These are phyloP conservation scores for Discostella stelligera DNA, from an alignment of 352 stramenopile genomes.

Conservation along the genomic window DNA sequence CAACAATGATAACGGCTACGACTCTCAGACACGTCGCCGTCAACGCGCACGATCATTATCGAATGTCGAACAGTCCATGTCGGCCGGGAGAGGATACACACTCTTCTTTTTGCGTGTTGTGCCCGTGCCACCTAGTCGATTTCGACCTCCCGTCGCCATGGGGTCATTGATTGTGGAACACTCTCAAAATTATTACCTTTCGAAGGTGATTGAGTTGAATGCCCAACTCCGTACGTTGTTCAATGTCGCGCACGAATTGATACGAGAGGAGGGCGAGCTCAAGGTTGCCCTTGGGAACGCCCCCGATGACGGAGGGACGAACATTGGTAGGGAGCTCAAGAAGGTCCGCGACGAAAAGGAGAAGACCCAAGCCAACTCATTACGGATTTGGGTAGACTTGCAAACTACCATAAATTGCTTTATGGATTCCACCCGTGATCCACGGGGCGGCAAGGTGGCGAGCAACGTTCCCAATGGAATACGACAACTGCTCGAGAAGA, in stretches of 20 bases:
- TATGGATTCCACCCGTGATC: constrained; percentile 87
- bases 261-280: constrained; percentile 82
- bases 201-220: constrained; percentile 91
- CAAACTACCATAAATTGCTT: constrained; percentile 91
- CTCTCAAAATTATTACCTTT: constrained; percentile 93
- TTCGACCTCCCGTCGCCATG: constrained; percentile 96
- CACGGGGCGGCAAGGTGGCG: constrained; percentile 37
- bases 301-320: constrained; percentile 45
- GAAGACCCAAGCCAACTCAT: constrained; percentile 88
- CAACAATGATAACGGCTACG: neutral
- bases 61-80: constrained; percentile 32
- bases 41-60: constrained; percentile 36
- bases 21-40: neutral
- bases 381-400: constrained; percentile 96
- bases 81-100: constrained; percentile 83
- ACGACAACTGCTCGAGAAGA: constrained; percentile 98
- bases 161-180: constrained; percentile 96
- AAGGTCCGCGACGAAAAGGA: constrained; percentile 57
- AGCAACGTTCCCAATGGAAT: constrained; percentile 86
- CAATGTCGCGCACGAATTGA: constrained; percentile 63
- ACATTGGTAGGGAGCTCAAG: constrained; percentile 46
- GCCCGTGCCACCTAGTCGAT: constrained; percentile 94
- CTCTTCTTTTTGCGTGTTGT: constrained; percentile 95
- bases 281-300: constrained; percentile 71
- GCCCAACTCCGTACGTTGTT: constrained; percentile 82